phyloP scores from a whole-genome alignment of 164 flowering plant species.

The Umbilicus rupestris region DNA sequence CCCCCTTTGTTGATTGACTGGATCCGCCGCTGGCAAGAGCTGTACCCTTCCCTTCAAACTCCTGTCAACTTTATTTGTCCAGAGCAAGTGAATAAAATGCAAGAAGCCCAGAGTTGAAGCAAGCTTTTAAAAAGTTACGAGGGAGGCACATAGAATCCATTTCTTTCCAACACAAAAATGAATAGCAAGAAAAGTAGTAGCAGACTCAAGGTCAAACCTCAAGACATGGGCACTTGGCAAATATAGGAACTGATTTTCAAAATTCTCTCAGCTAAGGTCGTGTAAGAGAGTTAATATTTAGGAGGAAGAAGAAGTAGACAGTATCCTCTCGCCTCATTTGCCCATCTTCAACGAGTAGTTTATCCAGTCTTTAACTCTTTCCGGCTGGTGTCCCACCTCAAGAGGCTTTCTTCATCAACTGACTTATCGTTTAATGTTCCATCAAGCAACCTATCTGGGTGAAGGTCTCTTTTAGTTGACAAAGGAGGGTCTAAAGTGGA shows the following conservation, averaged over 20 bases:
- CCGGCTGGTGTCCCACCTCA: background rate
- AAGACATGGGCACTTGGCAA: background rate
- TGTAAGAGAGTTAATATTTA: background rate
- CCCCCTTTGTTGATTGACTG: too few relatives aligned
- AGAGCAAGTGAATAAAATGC: background rate
- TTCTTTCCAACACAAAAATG: background rate
- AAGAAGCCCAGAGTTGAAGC: background rate
- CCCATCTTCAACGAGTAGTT: background rate
- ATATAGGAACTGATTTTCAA: background rate
- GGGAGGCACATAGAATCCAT: background rate
- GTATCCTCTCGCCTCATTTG: background rate
- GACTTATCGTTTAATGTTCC: slow-evolving; percentile 5
- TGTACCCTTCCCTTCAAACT: too few relatives aligned
- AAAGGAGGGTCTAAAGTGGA: slow-evolving; percentile 6
- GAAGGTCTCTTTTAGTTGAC: slow-evolving; percentile 5
- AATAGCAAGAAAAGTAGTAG: background rate
- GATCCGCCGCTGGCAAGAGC: too few relatives aligned
- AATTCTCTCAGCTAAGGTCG: background rate
- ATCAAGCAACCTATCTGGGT: slow-evolving; percentile 4
- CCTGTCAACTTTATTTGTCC: too few relatives aligned
- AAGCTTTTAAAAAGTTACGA: background rate
- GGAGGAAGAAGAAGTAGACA: background rate
- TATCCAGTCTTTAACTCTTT: slow-evolving; percentile 2
- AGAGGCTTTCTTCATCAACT: background rate
- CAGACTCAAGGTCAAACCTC: background rate